These are phyloP conservation scores for Tulasnella sp. DNA, from an alignment of 768 basidiomycete genomes.

Conservation along the genomic window DNA sequence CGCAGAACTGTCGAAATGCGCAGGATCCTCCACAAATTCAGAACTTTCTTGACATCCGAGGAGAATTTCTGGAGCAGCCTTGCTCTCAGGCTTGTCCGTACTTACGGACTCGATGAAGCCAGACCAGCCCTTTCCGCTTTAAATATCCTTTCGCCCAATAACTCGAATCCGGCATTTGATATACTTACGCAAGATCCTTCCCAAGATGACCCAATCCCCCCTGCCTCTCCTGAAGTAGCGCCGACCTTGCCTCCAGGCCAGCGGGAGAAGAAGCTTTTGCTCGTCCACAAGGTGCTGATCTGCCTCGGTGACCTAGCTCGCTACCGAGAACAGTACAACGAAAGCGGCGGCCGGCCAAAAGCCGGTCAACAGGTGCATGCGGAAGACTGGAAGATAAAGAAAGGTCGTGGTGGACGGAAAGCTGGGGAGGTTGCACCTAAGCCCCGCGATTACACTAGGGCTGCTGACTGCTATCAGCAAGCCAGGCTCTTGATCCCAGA, in stretches of 20 bases:
- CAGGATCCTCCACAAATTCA: conserved; percentile 76
- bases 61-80: conserved; percentile 85
- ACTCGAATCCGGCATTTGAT: not conserved
- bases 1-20: conserved; percentile 55
- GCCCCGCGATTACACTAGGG: conserved; percentile 57
- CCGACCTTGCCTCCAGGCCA: conserved; percentile 39
- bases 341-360: conserved; percentile 48
- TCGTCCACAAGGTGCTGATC: conserved; percentile 76
- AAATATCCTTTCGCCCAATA: conserved; percentile 30
- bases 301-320: conserved; percentile 91
- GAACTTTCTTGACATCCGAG: conserved; percentile 79
- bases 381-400: conserved; percentile 34
- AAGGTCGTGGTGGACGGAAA: conserved; percentile 39
- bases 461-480: conserved; percentile 72
- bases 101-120: conserved; percentile 58
- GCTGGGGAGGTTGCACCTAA: conserved; percentile 36
- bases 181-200: not conserved
- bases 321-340: conserved; percentile 84
- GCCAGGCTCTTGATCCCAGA: conserved; percentile 70
- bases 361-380: conserved; percentile 32
- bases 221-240: not conserved
- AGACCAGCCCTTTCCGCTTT: conserved; percentile 44
- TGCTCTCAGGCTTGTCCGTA: conserved; percentile 56
- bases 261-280: conserved; percentile 52
- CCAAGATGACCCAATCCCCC: conserved; percentile 1